Evolutionary conservation across 371 early-diverging fungal species (phyloP), one percentile per base, ranked within the genome.

Genomic region (Zychaea mexicana): DNA sequence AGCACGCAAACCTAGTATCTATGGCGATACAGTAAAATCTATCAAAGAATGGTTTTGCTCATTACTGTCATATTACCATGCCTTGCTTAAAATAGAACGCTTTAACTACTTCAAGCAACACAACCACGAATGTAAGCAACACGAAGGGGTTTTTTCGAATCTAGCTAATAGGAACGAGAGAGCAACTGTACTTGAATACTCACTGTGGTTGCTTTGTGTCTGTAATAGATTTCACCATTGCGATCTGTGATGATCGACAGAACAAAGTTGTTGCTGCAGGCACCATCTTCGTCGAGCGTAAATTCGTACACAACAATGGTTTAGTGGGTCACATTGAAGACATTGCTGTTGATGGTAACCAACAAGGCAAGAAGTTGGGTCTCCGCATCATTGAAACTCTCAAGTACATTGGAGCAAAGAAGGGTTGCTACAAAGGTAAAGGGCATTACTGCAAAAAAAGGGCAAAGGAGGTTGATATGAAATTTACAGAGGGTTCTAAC

Each of bases 251-350:
- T 52, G 85, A 88, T 22, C 70, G 76, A 0, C 76, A 71, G 22
- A 69, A 85, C 30, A 66, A 74, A 28, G 88, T 99, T 38, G 93
- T 95, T 30, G 99, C 94, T 3, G 90, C 93, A n/a, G 99, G 98
- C 32, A 96, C 98, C 15, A 78, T 99, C 56, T 73, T 99, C 31
- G 88, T 96, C 30, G 99, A 99, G 76, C 90, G 93, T 65, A 99
- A 99, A 84, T 97, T 99, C 69, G 87, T 98, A 28, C 91, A 94
- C 61, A 78, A 84, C 63, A 91, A 91, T 66, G 98, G 96, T 13
- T 74, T 90, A 52, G 89, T 88, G 28, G 97, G 90, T 2, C 93
- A 93, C 55, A 93, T 94, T 61, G 91, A 93, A 73, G 98, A 98
- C 71, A 96, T 99, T 76, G 98, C 97, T 36, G 96, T 97, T 15